Conservation (phyloP, 1,284 basidiomycete species). For the Volvariella volvacea region DNA sequence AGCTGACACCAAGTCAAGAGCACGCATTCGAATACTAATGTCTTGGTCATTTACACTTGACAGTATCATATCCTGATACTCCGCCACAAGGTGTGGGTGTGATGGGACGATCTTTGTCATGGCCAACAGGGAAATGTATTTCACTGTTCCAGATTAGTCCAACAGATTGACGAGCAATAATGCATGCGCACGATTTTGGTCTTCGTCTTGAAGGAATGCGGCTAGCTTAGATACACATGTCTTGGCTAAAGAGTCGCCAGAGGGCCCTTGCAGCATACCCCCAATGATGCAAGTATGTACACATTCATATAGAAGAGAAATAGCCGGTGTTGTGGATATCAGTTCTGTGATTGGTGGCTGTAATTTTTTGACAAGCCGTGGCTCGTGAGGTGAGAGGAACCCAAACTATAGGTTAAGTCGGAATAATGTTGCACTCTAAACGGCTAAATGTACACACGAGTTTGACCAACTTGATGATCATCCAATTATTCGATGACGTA, state of each 20-base stretch:
- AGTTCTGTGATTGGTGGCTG: constrained; percentile 91
- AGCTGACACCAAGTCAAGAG: constrained; percentile 87
- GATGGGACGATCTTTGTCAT: constrained; percentile 94
- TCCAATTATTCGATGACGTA: constrained; percentile 97
- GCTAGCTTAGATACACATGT: constrained; percentile 94
- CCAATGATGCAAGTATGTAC: constrained; percentile 98
- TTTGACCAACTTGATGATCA: constrained; percentile 99
- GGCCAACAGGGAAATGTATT: constrained; percentile 94
- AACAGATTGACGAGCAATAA: constrained; percentile 1
- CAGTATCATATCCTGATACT: constrained; percentile 90
- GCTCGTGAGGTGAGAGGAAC: constrained; percentile 84
- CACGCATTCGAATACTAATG: constrained; percentile 92
- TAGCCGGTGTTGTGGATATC: constrained; percentile 93
- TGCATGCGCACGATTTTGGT: constrained; percentile 76
- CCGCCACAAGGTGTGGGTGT: constrained; percentile 85
- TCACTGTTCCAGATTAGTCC: constrained; percentile 49
- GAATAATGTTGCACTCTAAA: too few species aligned
- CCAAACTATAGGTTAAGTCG: constrained; percentile 63
- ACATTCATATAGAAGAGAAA: constrained; percentile 95
- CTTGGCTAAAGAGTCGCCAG: constrained; percentile 78
- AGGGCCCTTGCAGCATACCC: constrained; percentile 83
- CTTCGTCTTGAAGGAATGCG: constrained; percentile 84
- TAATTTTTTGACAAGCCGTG: constrained; percentile 89
- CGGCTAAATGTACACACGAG: constrained; percentile 45
- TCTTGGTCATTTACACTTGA: constrained; percentile 90